These are phyloP conservation scores for Geosiphon pyriformis DNA, from an alignment of 192 early-diverging fungal genomes.

Conservation along the genomic window DNA sequence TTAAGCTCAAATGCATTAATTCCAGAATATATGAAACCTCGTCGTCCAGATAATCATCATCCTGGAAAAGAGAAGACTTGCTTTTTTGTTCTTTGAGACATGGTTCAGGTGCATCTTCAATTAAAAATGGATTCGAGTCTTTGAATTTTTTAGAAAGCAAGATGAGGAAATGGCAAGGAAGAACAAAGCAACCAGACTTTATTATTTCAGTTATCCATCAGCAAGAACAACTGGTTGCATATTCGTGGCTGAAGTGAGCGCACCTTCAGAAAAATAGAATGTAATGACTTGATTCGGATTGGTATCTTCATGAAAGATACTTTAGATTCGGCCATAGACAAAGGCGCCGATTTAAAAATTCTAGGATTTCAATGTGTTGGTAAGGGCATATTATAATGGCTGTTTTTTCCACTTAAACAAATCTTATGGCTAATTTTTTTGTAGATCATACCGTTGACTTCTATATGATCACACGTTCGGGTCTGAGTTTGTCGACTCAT, in stretches of 20 bases:
- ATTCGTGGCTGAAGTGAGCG: constrained; percentile 15
- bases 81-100: too few relatives aligned
- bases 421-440: too few relatives aligned
- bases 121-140: too few relatives aligned
- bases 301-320: constrained; percentile 7
- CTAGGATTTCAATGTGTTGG: constrained; percentile 6
- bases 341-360: constrained; percentile 8
- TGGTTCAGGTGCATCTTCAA: too few relatives aligned
- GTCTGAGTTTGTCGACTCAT: neutral
- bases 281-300: constrained; percentile 8
- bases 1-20: too few relatives aligned
- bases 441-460: neutral
- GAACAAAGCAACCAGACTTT: constrained; percentile 17
- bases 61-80: too few relatives aligned
- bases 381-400: too few relatives aligned
- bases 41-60: too few relatives aligned
- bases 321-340: constrained; percentile 9
- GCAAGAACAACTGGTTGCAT: neutral
- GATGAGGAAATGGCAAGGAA: neutral
- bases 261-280: constrained; percentile 13
- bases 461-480: neutral
- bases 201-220: constrained; percentile 12
- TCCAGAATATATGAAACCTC: too few relatives aligned
- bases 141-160: too few relatives aligned
- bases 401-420: too few relatives aligned